Base-by-base conservation (phyloP, 2,329 filamentous ascomycete species). In the Aspergillus fischeri region DNA sequence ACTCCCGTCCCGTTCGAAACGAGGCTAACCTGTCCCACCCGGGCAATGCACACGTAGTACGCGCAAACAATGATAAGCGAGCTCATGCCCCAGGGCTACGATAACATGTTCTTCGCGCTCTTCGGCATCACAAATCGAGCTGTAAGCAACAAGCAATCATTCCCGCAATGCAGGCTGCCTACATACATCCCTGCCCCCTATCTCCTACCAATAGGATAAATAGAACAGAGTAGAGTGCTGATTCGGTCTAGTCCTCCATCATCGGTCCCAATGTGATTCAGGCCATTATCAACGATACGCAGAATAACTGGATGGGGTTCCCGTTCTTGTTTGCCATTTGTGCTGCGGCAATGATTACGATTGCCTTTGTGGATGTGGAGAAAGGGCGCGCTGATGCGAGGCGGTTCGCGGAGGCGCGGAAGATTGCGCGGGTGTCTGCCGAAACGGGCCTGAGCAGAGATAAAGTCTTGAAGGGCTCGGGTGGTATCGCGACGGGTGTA, bases 21-120 rank as follows among this genome's bases (percentile, higher is more conserved):
- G 25, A 1, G 14, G 10, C 29, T 51, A 38, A 42, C 41, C 45
- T n/a, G 52, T 11, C 20, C 49, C 50, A 48, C 57, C 44, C 14
- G n/a, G 32, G 11, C 1, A 35, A 6, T 14, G 27, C 21, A 28
- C 42, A 20, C 7, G 29, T 54, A 73, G 63, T 77, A 77, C 56
- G 67, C 75, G 11, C 75, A 77, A 67, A 77, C 74, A 1, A 77
- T 78, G 75, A 76, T 78, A 56, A 75, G 73, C 49, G 75, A 78
- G 44, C 67, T 77, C 14, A 77, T 75, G 61, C 75, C 75, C 2
- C 65, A 67, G 14, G 75, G 75, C 14, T 77, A 76, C 49, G 75
- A 77, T 55, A 77, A 77, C 21, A 77, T 77, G 73, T 77, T 77
- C 58, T 77, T 77, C 38, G 74, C 74, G 1, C 62, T 78, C 3